phyloP scores from a whole-genome alignment of 1,139 yeast genomes.

The Suzukiozyma palmioleophila region DNA sequence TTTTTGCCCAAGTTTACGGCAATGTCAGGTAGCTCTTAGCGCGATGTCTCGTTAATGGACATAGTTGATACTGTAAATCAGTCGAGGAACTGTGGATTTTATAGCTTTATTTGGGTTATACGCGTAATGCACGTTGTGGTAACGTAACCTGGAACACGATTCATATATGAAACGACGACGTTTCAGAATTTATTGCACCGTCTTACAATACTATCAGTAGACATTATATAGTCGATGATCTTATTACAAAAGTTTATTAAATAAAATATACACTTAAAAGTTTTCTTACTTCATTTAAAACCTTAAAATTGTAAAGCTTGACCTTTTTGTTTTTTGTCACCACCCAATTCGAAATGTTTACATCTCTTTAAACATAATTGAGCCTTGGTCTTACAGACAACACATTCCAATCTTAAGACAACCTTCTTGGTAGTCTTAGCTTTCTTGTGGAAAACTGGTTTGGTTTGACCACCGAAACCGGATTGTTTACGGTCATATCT shows the following conservation, averaged over 20 bases:
- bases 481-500: conserved; percentile 99
- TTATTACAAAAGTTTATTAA: conserved; percentile 1
- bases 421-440: conserved; percentile 99
- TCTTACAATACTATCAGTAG: too few relatives aligned
- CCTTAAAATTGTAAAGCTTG: conserved; percentile 91
- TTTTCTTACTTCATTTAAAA: conserved; percentile 1
- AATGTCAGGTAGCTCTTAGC: too few relatives aligned
- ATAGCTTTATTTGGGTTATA: too few relatives aligned
- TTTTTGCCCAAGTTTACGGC: too few relatives aligned
- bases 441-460: conserved; percentile 99
- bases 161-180: too few relatives aligned
- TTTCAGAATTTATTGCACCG: too few relatives aligned
- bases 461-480: conserved; percentile 99
- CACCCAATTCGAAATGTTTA: conserved; percentile 99
- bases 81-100: too few relatives aligned
- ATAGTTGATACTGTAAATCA: too few relatives aligned
- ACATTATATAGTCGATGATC: neutral
- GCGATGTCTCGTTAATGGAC: too few relatives aligned
- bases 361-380: conserved; percentile 98
- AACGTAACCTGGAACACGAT: too few relatives aligned
- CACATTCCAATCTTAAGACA: conserved; percentile 98
- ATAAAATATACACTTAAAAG: conserved; percentile 1
- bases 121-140: too few relatives aligned
- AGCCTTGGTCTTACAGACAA: conserved; percentile 97
- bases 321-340: conserved; percentile 99